Conservation (phyloP, 2,329 filamentous ascomycete species). For the Phymatotrichopsis omnivora region DNA sequence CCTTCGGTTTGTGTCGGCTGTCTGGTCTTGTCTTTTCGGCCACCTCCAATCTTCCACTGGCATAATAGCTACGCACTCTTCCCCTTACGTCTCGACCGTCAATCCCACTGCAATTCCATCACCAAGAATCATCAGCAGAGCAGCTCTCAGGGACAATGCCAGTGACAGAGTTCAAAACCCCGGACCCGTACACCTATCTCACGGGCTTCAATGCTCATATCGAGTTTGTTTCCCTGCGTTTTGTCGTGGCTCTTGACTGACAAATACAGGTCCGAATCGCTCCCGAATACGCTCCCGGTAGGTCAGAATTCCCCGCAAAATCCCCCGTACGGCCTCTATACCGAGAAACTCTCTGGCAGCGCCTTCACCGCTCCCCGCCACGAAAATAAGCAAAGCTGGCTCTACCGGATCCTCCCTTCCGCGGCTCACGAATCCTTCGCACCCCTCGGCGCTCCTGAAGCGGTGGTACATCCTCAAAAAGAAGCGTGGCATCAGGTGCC, state of each 20-base stretch:
- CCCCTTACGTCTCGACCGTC: too few relatives aligned
- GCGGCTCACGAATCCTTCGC: slow-evolving; percentile 50
- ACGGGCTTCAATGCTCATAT: slow-evolving; percentile 69
- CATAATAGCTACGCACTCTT: too few relatives aligned
- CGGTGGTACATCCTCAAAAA: slow-evolving; percentile 40
- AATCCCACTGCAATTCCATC: too few relatives aligned
- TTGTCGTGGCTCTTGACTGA: too few relatives aligned
- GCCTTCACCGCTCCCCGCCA: slow-evolving; percentile 60
- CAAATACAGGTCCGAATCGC: slow-evolving; percentile 49
- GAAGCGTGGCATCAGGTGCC: slow-evolving; percentile 57
- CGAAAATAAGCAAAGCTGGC: slow-evolving; percentile 61
- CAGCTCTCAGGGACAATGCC: slow-evolving; percentile 48
- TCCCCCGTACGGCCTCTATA: slow-evolving; percentile 65
- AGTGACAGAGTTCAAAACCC: slow-evolving; percentile 50
- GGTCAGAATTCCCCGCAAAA: slow-evolving; percentile 76
- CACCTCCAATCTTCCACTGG: too few relatives aligned
- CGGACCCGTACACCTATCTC: slow-evolving; percentile 64
- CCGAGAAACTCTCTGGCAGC: slow-evolving; percentile 66
- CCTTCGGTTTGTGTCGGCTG: too few relatives aligned
- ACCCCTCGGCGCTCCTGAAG: slow-evolving; percentile 41
- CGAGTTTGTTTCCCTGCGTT: slow-evolving; percentile 47
- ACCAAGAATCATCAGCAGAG: too few relatives aligned
- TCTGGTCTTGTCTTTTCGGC: too few relatives aligned
- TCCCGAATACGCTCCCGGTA: slow-evolving; percentile 62
- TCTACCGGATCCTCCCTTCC: slow-evolving; percentile 59